phyloP scores from a whole-genome alignment of 306 rosid genomes.

The Lotus japonicus region DNA sequence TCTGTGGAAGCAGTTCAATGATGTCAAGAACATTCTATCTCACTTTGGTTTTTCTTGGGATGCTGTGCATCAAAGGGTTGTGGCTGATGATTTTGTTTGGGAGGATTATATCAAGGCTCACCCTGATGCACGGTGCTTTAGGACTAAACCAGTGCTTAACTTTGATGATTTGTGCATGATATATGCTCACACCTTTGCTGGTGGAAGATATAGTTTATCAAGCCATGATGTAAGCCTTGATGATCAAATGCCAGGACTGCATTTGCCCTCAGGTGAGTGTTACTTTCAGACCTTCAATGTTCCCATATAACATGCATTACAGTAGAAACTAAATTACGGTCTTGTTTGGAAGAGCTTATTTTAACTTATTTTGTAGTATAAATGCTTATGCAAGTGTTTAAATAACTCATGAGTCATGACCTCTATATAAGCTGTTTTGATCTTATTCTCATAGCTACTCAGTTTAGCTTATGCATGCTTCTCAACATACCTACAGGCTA shows the following conservation, averaged over 20 bases:
- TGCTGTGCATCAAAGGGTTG: conserved; percentile 57
- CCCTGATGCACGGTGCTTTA: conserved; percentile 59
- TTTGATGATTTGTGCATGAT: conserved; percentile 62
- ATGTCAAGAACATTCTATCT: conserved; percentile 52
- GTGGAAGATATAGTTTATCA: conserved; percentile 81
- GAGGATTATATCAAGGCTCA: conserved; percentile 53
- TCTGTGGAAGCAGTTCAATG: conserved; percentile 80
- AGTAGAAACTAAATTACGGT: not conserved
- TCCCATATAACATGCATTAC: not conserved
- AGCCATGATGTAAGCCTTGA: conserved; percentile 64
- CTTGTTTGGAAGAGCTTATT: no score
- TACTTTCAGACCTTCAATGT: not conserved
- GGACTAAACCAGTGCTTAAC: conserved; percentile 50
- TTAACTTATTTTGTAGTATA: no score
- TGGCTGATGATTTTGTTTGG: conserved; percentile 62
- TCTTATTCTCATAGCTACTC: no score
- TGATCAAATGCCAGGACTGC: conserved; percentile 42
- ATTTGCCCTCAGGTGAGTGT: conserved; percentile 32
- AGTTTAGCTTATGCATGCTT: no score
- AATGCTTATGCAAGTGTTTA: no score
- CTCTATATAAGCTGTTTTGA: no score
- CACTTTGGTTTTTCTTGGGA: conserved; percentile 79
- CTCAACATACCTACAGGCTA: no score
- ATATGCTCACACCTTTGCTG: conserved; percentile 58
- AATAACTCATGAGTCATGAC: no score